phyloP scores from a whole-genome alignment of 768 basidiomycete genomes.

The Rhodosporidiobolus sp. region DNA sequence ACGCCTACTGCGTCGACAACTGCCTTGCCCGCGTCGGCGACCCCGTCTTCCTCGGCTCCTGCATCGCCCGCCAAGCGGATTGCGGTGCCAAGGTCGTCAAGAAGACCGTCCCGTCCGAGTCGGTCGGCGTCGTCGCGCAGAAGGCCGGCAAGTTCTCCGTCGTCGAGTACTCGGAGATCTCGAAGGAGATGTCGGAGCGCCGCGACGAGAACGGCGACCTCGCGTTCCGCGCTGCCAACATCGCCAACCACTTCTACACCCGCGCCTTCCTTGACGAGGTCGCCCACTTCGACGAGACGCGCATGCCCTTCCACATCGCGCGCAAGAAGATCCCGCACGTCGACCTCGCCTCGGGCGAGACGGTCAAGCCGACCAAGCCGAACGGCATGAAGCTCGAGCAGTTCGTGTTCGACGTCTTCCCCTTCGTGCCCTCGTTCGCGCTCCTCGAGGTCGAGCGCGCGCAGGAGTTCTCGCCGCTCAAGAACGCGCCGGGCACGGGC shows the following conservation, averaged over 20 bases:
- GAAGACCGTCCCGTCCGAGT: slow-evolving; percentile 78
- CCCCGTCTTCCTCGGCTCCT: slow-evolving; percentile 93
- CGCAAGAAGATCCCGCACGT: slow-evolving; percentile 92
- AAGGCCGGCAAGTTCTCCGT: slow-evolving; percentile 82
- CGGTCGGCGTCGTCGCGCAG: slow-evolving; percentile 88
- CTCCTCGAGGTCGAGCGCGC: slow-evolving; percentile 82
- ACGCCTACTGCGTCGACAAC: slow-evolving; percentile 97
- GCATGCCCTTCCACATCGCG: slow-evolving; percentile 96
- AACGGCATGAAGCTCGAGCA: slow-evolving; percentile 99
- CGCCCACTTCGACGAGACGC: slow-evolving; percentile 68
- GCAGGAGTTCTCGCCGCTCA: slow-evolving; percentile 94
- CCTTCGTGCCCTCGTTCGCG: slow-evolving; percentile 59
- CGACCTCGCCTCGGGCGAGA: slow-evolving; percentile 64
- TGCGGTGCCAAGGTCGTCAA: slow-evolving; percentile 96
- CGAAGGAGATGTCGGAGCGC: slow-evolving; percentile 73
- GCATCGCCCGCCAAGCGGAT: slow-evolving; percentile 79
- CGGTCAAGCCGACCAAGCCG: slow-evolving; percentile 76
- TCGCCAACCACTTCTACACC: slow-evolving; percentile 97
- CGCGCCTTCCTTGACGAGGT: slow-evolving; percentile 74
- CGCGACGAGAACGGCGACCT: slow-evolving; percentile 65
- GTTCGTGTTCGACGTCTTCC: slow-evolving; percentile 98
- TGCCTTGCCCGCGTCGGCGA: slow-evolving; percentile 96
- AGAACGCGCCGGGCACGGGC: slow-evolving; percentile 91
- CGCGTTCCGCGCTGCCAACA: slow-evolving; percentile 89
- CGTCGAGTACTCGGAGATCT: slow-evolving; percentile 96